Percentiles rank a stretch among this genome's conserved stretches.
Conservation (phyloP, 768 basidiomycete genomes). For the Punctularia strigosozonata region DNA sequence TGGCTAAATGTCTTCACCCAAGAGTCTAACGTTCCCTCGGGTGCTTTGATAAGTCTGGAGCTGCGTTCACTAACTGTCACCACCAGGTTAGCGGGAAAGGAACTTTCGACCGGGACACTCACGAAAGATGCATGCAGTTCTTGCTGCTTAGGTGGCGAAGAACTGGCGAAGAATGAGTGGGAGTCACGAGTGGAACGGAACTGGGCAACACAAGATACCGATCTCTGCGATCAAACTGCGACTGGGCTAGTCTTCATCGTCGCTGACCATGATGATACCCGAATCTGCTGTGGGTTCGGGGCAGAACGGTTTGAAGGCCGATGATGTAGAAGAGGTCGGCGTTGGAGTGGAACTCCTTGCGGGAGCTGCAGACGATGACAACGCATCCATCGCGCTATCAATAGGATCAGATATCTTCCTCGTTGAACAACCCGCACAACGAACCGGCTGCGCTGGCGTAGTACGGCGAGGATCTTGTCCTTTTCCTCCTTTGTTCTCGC, state of each 20-base stretch:
- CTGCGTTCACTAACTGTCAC: too few species aligned
- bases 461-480: slow-evolving; percentile 27
- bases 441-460: slow-evolving; percentile 42
- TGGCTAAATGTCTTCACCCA: too few species aligned
- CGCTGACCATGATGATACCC: slow-evolving; percentile 36
- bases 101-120: too few species aligned
- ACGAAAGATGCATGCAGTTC: too few species aligned
- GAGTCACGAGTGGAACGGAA: too few species aligned
- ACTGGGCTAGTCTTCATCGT: slow-evolving; percentile 26
- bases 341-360: slow-evolving; percentile 1
- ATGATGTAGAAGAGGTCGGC: neutral
- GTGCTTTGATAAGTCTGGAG: too few species aligned
- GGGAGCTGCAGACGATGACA: neutral
- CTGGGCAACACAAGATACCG: too few species aligned
- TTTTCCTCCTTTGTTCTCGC: slow-evolving; percentile 36
- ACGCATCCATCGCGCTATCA: slow-evolving; percentile 12
- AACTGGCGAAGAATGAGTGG: too few species aligned
- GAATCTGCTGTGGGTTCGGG: slow-evolving; percentile 26
- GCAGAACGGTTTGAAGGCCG: slow-evolving; percentile 20
- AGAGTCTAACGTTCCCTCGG: too few species aligned
- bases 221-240: neutral
- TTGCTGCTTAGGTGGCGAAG: too few species aligned
- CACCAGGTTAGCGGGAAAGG: too few species aligned
- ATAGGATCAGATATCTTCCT: slow-evolving; percentile 14
- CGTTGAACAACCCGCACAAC: slow-evolving; percentile 11